phyloP scores from a whole-genome alignment of 108 stramenopile genomes.

The Stephanodiscus triporus region DNA sequence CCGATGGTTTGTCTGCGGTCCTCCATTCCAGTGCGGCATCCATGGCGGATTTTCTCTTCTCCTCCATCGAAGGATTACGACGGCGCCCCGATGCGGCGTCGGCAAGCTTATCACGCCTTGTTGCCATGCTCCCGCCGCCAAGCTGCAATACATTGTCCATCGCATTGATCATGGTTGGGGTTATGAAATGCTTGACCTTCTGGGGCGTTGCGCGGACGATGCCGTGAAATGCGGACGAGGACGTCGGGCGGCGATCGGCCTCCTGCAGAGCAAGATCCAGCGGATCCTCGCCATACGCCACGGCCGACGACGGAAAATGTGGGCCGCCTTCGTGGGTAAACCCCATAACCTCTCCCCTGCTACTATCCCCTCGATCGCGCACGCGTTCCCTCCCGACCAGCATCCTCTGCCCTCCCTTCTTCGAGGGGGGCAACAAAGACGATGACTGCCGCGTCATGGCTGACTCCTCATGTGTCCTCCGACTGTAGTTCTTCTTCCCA shows the following conservation, averaged over 20 bases:
- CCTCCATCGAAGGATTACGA: neutral
- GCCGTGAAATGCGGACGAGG: neutral
- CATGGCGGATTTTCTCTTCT: neutral
- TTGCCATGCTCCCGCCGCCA: neutral
- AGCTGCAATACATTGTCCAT: neutral
- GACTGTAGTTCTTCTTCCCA: no score
- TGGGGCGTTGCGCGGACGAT: neutral
- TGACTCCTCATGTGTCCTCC: no score
- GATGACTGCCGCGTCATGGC: no score
- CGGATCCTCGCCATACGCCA: no score
- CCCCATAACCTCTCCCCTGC: no score
- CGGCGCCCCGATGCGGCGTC: neutral
- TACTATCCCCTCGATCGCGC: no score
- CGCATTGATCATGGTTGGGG: neutral
- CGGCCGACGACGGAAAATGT: no score
- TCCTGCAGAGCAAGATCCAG: no score
- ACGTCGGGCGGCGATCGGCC: neutral
- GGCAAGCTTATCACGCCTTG: neutral
- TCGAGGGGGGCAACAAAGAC: no score
- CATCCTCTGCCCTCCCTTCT: no score
- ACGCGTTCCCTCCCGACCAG: no score
- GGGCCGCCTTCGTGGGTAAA: no score
- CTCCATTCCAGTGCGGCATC: neutral
- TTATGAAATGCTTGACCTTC: neutral
- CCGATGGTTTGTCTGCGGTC: neutral